Evolutionary conservation across 257 asterid species (phyloP).

Genomic region (Gentiana dahurica): DNA sequence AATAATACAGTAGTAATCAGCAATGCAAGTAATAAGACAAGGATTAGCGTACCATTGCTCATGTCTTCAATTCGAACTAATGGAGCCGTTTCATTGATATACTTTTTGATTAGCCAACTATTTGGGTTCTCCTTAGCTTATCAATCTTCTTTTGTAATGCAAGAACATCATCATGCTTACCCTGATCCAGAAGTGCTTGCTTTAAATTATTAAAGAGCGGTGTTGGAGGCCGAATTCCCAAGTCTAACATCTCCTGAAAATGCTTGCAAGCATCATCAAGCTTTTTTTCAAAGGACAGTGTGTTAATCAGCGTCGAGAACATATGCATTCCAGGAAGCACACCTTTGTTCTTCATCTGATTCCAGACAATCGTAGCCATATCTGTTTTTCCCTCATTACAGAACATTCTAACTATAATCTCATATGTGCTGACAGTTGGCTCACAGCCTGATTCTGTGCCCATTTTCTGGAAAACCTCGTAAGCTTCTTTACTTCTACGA

Average conservation of each 20-base stretch:
- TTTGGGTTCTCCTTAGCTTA: slow-evolving; percentile 33
- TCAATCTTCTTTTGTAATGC: slow-evolving; percentile 37
- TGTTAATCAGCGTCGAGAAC: slow-evolving; percentile 51
- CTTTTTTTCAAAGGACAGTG: slow-evolving; percentile 40
- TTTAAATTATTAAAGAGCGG: slow-evolving; percentile 47
- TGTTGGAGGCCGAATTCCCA: slow-evolving; percentile 77
- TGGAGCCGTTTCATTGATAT: no score
- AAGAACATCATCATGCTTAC: slow-evolving; percentile 36
- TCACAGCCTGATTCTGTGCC: slow-evolving; percentile 44
- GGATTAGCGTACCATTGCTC: no score
- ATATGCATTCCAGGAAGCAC: slow-evolving; percentile 70
- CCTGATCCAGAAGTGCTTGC: slow-evolving; percentile 47
- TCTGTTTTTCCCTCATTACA: slow-evolving; percentile 45
- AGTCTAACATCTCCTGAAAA: slow-evolving; percentile 57
- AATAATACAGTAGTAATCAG: no score
- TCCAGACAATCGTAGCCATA: slow-evolving; percentile 63
- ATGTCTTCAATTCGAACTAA: no score
- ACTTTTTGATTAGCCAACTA: slow-evolving; percentile 20
- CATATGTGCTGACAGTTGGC: slow-evolving; percentile 61
- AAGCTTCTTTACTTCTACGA: slow-evolving; percentile 45
- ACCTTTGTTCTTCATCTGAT: slow-evolving; percentile 66
- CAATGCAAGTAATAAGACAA: no score
- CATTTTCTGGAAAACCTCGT: slow-evolving; percentile 44
- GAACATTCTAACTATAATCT: slow-evolving; percentile 74
- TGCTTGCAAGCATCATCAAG: slow-evolving; percentile 45